Evolutionary conservation across 2,329 filamentous ascomycete genomes (phyloP), one percentile per base, ranked within the genome.

Genomic region (Aspergillus luchuensis): DNA sequence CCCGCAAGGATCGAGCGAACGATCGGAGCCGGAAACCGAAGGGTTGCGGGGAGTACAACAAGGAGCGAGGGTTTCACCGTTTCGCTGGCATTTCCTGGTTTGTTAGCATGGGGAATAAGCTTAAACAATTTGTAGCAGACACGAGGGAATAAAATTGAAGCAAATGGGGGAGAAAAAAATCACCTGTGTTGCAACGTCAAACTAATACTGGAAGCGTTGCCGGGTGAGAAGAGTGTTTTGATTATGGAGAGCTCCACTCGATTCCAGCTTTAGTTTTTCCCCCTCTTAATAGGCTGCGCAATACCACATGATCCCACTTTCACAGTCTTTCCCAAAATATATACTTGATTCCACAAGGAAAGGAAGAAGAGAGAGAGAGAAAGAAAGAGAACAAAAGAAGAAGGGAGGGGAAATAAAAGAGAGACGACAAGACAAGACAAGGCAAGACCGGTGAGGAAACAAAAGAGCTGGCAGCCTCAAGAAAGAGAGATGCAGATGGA

Each of bases 241-340:
- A 21, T 36, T 36, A 28, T 11, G 33, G 25, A 43, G 25, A 25
- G 38, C 17, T 47, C 28, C 38, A 47, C 28, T 17, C 25, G 19
- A 50, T 49, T 28, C 41, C 58, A 63, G 56, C 47, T 61, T 61
- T 58, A 58, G 50, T 54, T 28, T 28, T 33, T 52, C 50, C 53
- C 53, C 33, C 11, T 36, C 33, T 36, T 47, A 56, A 19, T 41
- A 45, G 39, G 28, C 53, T 43, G 53, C 53, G 39, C 53, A 45
- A 45, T 23, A 21, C 41, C 17, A 45, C 41, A 45, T 45, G n/a
- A 10, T 21, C 41, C 10, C 15, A 19, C 30, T n/a, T 11, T 50
- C 25, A 36, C 33, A 36, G 33, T 5, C 7, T 28, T 36, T 36
- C 33, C 33, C 13, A 13, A 5, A 11, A 15, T 13, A 3, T 13